phyloP scores from a whole-genome alignment of 352 stramenopile species.

The Globisporangium spiculum region DNA sequence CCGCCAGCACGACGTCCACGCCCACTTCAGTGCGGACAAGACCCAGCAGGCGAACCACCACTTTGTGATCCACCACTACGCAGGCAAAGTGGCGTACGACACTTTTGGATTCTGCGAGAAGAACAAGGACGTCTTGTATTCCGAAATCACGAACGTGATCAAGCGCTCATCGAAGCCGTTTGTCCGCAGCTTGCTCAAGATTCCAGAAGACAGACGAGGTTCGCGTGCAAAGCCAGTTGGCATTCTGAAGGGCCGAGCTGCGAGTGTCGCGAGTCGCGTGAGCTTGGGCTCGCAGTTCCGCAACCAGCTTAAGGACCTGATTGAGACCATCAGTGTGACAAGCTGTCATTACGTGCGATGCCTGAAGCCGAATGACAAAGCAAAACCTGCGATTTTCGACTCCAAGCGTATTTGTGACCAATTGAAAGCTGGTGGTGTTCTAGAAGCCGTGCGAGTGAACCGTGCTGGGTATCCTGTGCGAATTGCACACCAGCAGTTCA shows the following conservation, averaged over 20 bases:
- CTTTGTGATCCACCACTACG: conserved; percentile 91
- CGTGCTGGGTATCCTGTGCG: conserved; percentile 97
- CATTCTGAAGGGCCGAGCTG: conserved; percentile 33
- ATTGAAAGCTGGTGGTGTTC: conserved; percentile 96
- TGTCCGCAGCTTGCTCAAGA: conserved; percentile 56
- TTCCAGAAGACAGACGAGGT: conserved; percentile 14
- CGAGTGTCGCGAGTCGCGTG: conserved; percentile 40
- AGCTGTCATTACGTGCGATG: conserved; percentile 98
- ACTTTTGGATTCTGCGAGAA: conserved; percentile 95
- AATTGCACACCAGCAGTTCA: conserved; percentile 92
- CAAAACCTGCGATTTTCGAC: conserved; percentile 80
- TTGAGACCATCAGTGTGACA: conserved; percentile 93
- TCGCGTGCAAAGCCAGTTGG: conserved; percentile 20
- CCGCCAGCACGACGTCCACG: conserved; percentile 60
- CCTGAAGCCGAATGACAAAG: conserved; percentile 98
- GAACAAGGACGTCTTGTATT: conserved; percentile 92
- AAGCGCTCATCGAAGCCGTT: conserved; percentile 70
- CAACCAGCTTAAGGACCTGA: conserved; percentile 88
- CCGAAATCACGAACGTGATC: conserved; percentile 77
- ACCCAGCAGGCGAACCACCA: conserved; percentile 78
- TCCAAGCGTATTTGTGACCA: conserved; percentile 95
- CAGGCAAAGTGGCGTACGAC: conserved; percentile 91
- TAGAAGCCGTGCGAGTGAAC: conserved; percentile 98
- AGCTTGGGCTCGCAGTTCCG: conserved; percentile 90
- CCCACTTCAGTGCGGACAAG: conserved; percentile 74